Base-by-base conservation (phyloP, 257 asterid genomes). In the Gentiana straminea region DNA sequence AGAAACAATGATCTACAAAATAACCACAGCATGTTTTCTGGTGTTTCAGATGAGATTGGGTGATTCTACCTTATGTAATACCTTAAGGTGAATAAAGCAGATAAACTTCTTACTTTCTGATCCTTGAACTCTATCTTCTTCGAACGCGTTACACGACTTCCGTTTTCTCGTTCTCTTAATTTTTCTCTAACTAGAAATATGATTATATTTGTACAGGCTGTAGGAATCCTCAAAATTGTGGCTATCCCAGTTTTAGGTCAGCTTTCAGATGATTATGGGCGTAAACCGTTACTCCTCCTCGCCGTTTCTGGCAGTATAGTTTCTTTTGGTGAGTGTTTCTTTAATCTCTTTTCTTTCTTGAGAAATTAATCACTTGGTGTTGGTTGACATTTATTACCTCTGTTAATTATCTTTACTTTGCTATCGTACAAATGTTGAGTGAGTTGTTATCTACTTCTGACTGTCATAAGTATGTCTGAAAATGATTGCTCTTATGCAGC, bases 251-350 rank as follows among this genome's bases (percentile, higher is more conserved):
- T 84, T 46, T 37, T 89, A 63, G 97, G 96, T 52, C 97, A 90
- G 77, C 85, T 90, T 58, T 78, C 97, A 10, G 97, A 90, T 76
- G 97, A 89, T 41, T 71, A 77, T 62, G 95, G 97, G 50, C 90
- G 95, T 38, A 89, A 89, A 79, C 97, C 95, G 0, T 66, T 89
- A 75, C 95, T 89, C 63, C 81, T 89, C 55, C 33, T 86, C 74
- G 84, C 97, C 33, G 39, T 80, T 47, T 89, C 97, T 1, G 81
- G 95, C 41, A 72, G 85, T 5, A 84, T 89, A 51, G 61, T 78
- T 65, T 95, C 97, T 59, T 89, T 84, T 75, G 59, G 97, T 89
- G 84, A 57, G 74, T 61, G 44, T 8, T 15, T 52, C 35, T 55
- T 39, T 50, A 2, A 0, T 0, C 10, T 51, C 24, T 24, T 57